Evolutionary conservation across 140 eudicot species (phyloP), one percentile per base, ranked within the genome.

Genomic region (Erigeron philadelphicus): DNA sequence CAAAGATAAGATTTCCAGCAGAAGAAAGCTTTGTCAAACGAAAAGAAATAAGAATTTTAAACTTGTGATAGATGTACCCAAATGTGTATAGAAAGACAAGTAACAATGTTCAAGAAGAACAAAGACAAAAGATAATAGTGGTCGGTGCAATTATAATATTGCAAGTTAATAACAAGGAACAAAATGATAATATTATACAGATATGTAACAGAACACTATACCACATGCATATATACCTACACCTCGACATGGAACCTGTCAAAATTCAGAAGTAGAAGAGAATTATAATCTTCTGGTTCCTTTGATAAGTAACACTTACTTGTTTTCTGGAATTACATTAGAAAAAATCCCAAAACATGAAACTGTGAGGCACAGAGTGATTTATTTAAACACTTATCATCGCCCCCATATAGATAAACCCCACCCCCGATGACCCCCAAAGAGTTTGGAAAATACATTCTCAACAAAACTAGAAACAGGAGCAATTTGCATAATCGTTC

Each of bases 1-100:
- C 65, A 78, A 73, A 50, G 56, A 67, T 61, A 74, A 25, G n/a
- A 71, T 50, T 80, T 80, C 66, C 8, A 73, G 47, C 64, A 78
- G 23, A 76, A 16, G 65, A 31, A 74, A 21, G 11, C 49, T 43
- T 18, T 66, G 52, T 61, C 62, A 75, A 44, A 45, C 64, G 60
- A 62, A 57, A 13, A 25, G 16, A 69, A 74, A 72, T 61, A 78
- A 57, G 53, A 71, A 66, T 31, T 46, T 61, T 47, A 1, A 70
- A 31, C 38, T 35, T 54, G 21, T 25, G 40, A 55, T 64, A 62
- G 12, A 71, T 10, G 77, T 70, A 44, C 21, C 54, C 19, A 31
- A 11, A 10, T 5, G 63, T 16, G 63, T 4, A 25, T 31, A 18
- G 58, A 55, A 4, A 16, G 41, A 42, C 48, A 60, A 16, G 19